Evolutionary conservation across 805 yeast genomes (phyloP).

Genomic region (Brettanomyces anomalus): DNA sequence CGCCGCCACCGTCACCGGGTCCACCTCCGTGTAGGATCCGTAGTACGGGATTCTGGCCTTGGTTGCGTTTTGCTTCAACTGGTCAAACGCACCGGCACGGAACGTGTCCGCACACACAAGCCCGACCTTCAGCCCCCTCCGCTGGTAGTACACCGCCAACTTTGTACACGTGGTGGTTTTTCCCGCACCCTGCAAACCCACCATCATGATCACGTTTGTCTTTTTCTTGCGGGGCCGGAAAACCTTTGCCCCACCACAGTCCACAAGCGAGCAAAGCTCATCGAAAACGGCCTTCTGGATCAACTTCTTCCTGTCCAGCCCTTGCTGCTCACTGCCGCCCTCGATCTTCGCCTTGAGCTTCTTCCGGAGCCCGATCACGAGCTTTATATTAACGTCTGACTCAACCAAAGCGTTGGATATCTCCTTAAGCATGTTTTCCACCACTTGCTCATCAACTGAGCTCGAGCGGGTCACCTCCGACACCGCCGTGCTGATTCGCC

Average conservation of each 20-base stretch:
- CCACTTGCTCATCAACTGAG: slow-evolving; percentile 48
- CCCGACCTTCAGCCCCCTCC: slow-evolving; percentile 91
- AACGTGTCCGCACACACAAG: slow-evolving; percentile 98
- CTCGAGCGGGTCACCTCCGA: slow-evolving; percentile 49
- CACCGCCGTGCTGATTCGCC: slow-evolving; percentile 68
- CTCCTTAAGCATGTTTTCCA: slow-evolving; percentile 72
- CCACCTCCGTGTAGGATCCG: slow-evolving; percentile 92
- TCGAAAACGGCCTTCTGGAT: slow-evolving; percentile 91
- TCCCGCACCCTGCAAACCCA: slow-evolving; percentile 98
- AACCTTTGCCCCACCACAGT: slow-evolving; percentile 36
- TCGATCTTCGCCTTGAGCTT: slow-evolving; percentile 54
- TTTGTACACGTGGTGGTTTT: slow-evolving; percentile 97
- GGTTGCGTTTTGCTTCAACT: slow-evolving; percentile 93
- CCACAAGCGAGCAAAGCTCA: slow-evolving; percentile 81
- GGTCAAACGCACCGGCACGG: slow-evolving; percentile 99
- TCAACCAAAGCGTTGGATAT: slow-evolving; percentile 85
- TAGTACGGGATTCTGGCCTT: slow-evolving; percentile 90
- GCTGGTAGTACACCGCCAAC: slow-evolving; percentile 86
- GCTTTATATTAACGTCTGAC: slow-evolving; percentile 84
- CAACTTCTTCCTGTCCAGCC: slow-evolving; percentile 64
- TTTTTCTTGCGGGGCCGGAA: slow-evolving; percentile 84
- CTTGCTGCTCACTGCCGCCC: slow-evolving; percentile 38
- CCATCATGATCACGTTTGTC: slow-evolving; percentile 86
- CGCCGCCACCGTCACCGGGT: slow-evolving; percentile 84
- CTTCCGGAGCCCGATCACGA: slow-evolving; percentile 71